phyloP scores from a whole-genome alignment of 2,329 filamentous ascomycete genomes.

The Biscogniauxia marginata region DNA sequence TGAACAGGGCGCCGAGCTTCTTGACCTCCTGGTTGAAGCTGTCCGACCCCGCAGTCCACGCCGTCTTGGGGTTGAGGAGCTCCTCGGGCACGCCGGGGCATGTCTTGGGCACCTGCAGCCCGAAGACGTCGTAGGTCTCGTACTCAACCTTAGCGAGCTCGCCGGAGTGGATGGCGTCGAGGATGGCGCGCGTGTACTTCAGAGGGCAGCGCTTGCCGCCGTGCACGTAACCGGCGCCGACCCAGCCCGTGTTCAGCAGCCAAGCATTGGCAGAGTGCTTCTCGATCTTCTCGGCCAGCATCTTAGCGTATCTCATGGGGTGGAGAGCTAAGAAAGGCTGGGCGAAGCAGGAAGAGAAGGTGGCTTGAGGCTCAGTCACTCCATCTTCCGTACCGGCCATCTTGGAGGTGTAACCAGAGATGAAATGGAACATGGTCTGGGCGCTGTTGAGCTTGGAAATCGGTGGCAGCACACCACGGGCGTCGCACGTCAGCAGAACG shows the following conservation, averaged over 20 bases:
- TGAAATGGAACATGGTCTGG: constrained; percentile 99
- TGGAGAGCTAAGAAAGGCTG: constrained; percentile 98
- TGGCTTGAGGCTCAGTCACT: constrained; percentile 94
- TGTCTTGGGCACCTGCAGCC: constrained; percentile 89
- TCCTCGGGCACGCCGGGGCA: constrained; percentile 88
- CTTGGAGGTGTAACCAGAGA: constrained; percentile 99
- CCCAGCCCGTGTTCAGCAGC: constrained; percentile 79
- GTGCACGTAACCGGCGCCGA: constrained; percentile 77
- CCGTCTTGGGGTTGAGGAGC: constrained; percentile 90
- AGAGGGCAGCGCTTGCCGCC: constrained; percentile 96
- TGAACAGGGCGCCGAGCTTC: constrained; percentile 87
- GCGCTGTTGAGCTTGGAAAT: constrained; percentile 94
- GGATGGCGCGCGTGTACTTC: constrained; percentile 97
- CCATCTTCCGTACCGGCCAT: constrained; percentile 99
- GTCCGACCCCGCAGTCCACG: constrained; percentile 80
- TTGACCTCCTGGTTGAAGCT: constrained; percentile 85
- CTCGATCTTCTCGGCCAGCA: constrained; percentile 98
- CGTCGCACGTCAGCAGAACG: constrained; percentile 96
- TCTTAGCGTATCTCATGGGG: constrained; percentile 98
- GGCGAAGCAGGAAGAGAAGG: constrained; percentile 98
- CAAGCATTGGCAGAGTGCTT: constrained; percentile 94
- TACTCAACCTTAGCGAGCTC: constrained; percentile 91
- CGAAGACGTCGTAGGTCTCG: constrained; percentile 95
- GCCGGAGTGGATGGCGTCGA: constrained; percentile 96
- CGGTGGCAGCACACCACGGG: constrained; percentile 92